Percentiles rank a stretch among this genome's conserved stretches.
phyloP scores from a whole-genome alignment of 2,329 filamentous ascomycete genomes.

The Thielaviopsis ethacetica region DNA sequence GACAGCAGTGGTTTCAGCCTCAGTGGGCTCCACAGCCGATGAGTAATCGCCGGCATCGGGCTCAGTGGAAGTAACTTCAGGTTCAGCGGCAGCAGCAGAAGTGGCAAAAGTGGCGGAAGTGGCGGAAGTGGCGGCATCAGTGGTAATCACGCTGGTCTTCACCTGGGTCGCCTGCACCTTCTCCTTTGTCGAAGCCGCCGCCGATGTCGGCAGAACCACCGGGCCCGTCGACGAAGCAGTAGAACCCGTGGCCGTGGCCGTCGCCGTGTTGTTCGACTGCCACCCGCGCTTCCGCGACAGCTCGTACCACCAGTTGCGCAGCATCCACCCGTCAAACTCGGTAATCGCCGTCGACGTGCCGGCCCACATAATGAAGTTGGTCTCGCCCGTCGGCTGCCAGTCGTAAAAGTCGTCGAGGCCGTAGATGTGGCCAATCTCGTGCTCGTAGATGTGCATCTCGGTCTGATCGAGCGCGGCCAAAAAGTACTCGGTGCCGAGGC shows the following conservation, averaged over 20 bases:
- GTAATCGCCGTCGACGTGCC: constrained; percentile 26
- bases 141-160: background rate
- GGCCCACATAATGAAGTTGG: constrained; percentile 29
- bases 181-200: background rate
- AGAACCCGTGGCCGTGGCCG: background rate
- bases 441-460: constrained; percentile 28
- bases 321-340: constrained; percentile 34
- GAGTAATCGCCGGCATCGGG: background rate
- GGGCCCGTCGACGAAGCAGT: too few relatives aligned
- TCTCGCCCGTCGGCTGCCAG: constrained; percentile 26
- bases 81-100: background rate
- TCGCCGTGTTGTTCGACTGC: constrained; percentile 10
- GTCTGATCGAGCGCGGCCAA: constrained; percentile 21
- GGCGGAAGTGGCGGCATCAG: background rate
- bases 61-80: background rate
- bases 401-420: constrained; percentile 27
- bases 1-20: background rate
- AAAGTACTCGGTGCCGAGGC: constrained; percentile 28
- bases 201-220: background rate
- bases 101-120: background rate
- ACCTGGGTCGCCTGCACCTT: background rate
- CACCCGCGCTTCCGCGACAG: constrained; percentile 18
- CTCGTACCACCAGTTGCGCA: constrained; percentile 29
- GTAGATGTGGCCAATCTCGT: constrained; percentile 30
- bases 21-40: background rate